Percentiles rank a stretch among this genome's conserved stretches.
phyloP scores from a whole-genome alignment of 1,139 yeast genomes.

The Pichia sp. region DNA sequence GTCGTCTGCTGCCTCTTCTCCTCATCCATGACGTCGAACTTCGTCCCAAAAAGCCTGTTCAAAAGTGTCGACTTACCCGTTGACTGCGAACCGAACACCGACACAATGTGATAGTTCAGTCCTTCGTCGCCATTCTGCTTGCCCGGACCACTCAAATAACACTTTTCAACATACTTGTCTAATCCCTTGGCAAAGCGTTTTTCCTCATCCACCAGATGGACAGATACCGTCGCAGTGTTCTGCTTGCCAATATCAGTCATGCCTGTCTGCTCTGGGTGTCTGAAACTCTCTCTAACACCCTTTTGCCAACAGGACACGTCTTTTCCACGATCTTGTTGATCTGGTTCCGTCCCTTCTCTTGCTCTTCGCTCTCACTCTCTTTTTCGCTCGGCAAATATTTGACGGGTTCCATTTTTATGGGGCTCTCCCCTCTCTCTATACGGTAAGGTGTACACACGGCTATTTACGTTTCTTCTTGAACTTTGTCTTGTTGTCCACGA shows the following conservation, averaged over 20 bases:
- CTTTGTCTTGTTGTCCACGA: slow-evolving; percentile 61
- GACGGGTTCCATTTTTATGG: not conserved
- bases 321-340: no score
- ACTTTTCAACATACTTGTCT: slow-evolving; percentile 32
- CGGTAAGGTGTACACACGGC: not conserved
- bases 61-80: slow-evolving; percentile 93
- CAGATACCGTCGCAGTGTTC: slow-evolving; percentile 31
- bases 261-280: not conserved
- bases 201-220: slow-evolving; percentile 77
- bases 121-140: slow-evolving; percentile 48
- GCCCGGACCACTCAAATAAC: slow-evolving; percentile 33
- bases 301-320: not conserved
- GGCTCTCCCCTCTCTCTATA: no score
- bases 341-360: not conserved
- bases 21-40: slow-evolving; percentile 92
- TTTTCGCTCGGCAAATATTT: not conserved
- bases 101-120: slow-evolving; percentile 78
- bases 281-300: no score
- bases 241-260: not conserved
- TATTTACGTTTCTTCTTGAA: slow-evolving; percentile 34
- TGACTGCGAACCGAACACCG: slow-evolving; percentile 95
- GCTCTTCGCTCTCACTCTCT: not conserved
- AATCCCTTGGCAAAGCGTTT: slow-evolving; percentile 53
- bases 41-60: slow-evolving; percentile 79
- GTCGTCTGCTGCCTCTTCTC: slow-evolving; percentile 79